Evolutionary conservation across 2,329 filamentous ascomycete species (phyloP), one percentile per base, ranked within the genome.

Genomic region (Aspergillus luchuensis): DNA sequence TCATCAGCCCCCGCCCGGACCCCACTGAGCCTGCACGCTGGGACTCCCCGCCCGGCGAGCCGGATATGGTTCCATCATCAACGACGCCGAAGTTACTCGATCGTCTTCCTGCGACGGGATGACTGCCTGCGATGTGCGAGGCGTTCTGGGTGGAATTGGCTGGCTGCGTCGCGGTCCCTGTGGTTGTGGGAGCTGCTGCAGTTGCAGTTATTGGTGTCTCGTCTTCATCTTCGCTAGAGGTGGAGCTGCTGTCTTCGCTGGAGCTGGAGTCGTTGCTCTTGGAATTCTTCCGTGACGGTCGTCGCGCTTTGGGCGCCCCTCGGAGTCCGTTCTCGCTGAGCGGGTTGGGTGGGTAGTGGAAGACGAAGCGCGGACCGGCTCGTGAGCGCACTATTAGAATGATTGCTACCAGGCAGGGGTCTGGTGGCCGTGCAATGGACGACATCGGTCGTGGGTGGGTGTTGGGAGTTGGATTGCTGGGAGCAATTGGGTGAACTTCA

Each of bases 311-410:
- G 59, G 69, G 70, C 38, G 71, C 71, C 36, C 74, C 69, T 58
- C 76, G 71, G 41, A 76, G 66, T 36, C 70, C 70, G 62, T 72
- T 75, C 58, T 77, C 75, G 65, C 74, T 74, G 59, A 79, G 76
- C 65, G 81, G 75, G 70, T 80, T 77, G 68, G 88, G 84, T n/a
- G 92, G 92, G 71, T 95, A 95, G 76, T 96, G 91, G 76, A 93
- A 96, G 69, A 95, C 89, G 69, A 95, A 89, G 65, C 88, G 87
- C 28, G 92, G 90, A 15, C 92, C 91, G 68, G 91, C 89, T 66
- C 89, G 87, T 36, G 90, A 91, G 66, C 90, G 85, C 69, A 91
- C 87, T 66, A 92, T 86, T 41, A 94, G 84, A 55, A 91, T 86
- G 59, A 94, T 86, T 45, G 88, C 90, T 55, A 93, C 75, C 51